These are phyloP conservation scores for Hydnomerulius pinastri DNA, from an alignment of 768 basidiomycete species.

Conservation along the genomic window DNA sequence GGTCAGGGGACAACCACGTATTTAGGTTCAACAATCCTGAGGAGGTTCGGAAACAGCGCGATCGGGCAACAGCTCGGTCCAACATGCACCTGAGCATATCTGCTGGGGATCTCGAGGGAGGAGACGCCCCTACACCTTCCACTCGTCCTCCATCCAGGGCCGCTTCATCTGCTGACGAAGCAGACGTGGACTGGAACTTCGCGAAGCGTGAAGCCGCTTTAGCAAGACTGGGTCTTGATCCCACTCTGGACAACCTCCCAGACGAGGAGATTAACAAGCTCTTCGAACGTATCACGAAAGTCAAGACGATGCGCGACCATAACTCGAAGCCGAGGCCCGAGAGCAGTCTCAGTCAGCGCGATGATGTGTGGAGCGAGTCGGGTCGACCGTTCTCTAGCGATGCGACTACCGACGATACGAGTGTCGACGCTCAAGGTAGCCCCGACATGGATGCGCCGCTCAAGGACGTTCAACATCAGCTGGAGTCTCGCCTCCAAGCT, in stretches of 20 bases:
- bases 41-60: conserved; percentile 88
- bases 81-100: conserved; percentile 65
- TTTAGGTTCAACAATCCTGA: conserved; percentile 97
- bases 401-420: conserved; percentile 85
- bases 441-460: conserved; percentile 67
- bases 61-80: conserved; percentile 75
- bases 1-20: conserved; percentile 91
- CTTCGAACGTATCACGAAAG: conserved; percentile 92
- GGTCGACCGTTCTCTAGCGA: conserved; percentile 81
- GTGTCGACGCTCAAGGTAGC: conserved; percentile 67
- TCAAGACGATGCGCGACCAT: conserved; percentile 84
- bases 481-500: conserved; percentile 66
- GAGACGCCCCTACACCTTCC: conserved; percentile 45
- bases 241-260: conserved; percentile 87
- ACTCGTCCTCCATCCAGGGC: conserved; percentile 79
- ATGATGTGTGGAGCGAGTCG: conserved; percentile 88
- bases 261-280: conserved; percentile 94
- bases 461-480: conserved; percentile 71
- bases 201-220: conserved; percentile 94
- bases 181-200: conserved; percentile 94
- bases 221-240: conserved; percentile 82
- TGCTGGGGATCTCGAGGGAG: conserved; percentile 64
- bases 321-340: conserved; percentile 82
- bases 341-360: conserved; percentile 82
- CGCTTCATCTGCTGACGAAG: conserved; percentile 64